Evolutionary conservation across 257 asterid species (phyloP).

Genomic region (Nicotiana obtusifolia): DNA sequence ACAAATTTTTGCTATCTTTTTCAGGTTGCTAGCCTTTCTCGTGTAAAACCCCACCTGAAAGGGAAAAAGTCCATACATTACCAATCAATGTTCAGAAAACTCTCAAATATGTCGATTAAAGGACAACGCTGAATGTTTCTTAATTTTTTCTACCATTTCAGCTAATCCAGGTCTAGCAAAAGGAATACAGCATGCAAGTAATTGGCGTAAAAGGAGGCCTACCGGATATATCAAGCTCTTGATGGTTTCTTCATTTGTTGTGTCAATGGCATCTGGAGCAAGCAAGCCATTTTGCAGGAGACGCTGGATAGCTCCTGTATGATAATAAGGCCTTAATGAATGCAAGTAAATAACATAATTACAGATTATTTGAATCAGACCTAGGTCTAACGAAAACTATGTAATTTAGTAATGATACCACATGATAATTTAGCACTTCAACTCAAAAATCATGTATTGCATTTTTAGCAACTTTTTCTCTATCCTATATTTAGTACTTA

Average conservation of each 20-base stretch:
- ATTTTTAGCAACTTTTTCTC: not conserved
- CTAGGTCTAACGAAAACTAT: not conserved
- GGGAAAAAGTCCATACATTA: constrained; percentile 9
- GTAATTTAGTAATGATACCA: not conserved
- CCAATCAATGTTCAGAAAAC: not conserved
- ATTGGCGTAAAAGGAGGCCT: constrained; percentile 16
- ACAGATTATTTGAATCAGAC: not conserved
- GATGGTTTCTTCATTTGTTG: constrained; percentile 58
- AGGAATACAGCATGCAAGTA: not conserved
- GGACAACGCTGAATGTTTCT: not conserved
- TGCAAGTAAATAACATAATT: not conserved
- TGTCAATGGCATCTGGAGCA: constrained; percentile 66
- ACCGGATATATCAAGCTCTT: constrained; percentile 85
- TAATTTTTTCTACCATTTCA: not conserved
- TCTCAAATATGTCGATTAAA: not conserved
- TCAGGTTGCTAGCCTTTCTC: constrained; percentile 89
- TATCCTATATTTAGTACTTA: not conserved
- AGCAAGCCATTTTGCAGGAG: constrained; percentile 75
- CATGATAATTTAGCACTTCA: not conserved
- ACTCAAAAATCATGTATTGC: too few relatives aligned
- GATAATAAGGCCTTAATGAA: constrained; percentile 9
- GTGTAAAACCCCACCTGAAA: constrained; percentile 89
- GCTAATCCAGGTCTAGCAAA: constrained; percentile 6
- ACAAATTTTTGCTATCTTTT: constrained; percentile 77
- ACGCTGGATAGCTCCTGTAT: constrained; percentile 83